Evolutionary conservation across 2,329 filamentous ascomycete genomes (phyloP).

Genomic region (Colletotrichum sp.): DNA sequence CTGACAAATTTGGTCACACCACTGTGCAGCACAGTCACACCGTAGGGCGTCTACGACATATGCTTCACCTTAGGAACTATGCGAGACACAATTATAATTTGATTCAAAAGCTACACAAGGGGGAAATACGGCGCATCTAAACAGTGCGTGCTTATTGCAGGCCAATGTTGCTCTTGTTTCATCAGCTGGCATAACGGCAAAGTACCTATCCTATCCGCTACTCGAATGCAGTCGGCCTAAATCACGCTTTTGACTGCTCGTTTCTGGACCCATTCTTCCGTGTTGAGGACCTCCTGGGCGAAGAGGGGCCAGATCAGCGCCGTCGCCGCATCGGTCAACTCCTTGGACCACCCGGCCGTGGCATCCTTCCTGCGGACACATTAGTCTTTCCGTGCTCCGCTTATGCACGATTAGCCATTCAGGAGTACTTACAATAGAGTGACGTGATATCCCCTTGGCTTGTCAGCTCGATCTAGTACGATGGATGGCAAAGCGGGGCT

Average conservation of each 20-base stretch:
- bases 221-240: not conserved
- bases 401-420: fast-evolving
- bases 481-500: fast-evolving
- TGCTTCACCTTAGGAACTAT: not conserved
- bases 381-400: not conserved
- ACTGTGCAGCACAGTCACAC: not conserved
- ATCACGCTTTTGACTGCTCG: not conserved
- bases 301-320: not conserved
- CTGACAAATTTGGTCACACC: not conserved
- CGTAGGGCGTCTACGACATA: not conserved
- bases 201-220: not conserved
- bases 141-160: not conserved
- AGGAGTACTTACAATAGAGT: not conserved
- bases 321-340: not conserved
- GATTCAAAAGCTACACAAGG: not conserved
- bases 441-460: not conserved
- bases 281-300: not conserved
- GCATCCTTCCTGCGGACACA: not conserved
- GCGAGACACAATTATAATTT: not conserved
- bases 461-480: fast-evolving
- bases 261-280: not conserved
- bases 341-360: not conserved
- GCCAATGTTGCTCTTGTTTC: not conserved
- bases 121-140: not conserved
- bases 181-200: not conserved